Percentiles rank a stretch among this genome's conserved stretches.
Conservation (phyloP, 495 filamentous ascomycete genomes). For the Patellaria atrata region DNA sequence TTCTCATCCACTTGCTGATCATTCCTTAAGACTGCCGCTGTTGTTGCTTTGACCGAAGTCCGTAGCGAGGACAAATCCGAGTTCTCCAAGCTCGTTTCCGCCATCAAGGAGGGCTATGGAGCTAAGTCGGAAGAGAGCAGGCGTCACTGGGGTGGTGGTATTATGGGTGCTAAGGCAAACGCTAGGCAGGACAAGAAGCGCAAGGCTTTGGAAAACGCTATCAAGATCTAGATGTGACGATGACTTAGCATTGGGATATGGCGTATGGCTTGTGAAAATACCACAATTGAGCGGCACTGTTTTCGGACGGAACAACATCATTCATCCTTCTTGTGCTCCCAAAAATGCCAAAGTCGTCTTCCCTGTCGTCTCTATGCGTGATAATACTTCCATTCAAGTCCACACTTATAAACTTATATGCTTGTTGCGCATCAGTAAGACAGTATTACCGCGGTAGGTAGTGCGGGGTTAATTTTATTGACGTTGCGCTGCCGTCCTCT, state of each 20-base stretch:
- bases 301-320: too few species aligned
- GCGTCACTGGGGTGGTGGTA: conserved; percentile 98
- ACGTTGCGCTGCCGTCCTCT: too few species aligned
- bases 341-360: too few species aligned
- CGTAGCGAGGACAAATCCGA: conserved; percentile 95
- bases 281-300: too few species aligned
- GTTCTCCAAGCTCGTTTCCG: conserved; percentile 86
- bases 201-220: conserved; percentile 79
- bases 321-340: too few species aligned
- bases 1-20: conserved; percentile 1
- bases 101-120: conserved; percentile 95
- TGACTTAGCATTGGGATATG: conserved; percentile 9
- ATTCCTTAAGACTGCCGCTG: conserved; percentile 68
- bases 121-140: conserved; percentile 89
- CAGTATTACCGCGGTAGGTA: too few species aligned
- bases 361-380: too few species aligned
- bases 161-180: conserved; percentile 96
- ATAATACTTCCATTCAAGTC: too few species aligned
- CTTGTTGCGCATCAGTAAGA: too few species aligned
- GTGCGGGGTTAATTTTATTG: too few species aligned
- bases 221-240: conserved; percentile 68
- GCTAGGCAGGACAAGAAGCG: conserved; percentile 88
- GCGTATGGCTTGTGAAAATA: conserved; percentile 15
- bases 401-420: too few species aligned
- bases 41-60: conserved; percentile 89